Conservation (phyloP, 495 filamentous ascomycete genomes). For the Trichoderma orchidacearum region DNA sequence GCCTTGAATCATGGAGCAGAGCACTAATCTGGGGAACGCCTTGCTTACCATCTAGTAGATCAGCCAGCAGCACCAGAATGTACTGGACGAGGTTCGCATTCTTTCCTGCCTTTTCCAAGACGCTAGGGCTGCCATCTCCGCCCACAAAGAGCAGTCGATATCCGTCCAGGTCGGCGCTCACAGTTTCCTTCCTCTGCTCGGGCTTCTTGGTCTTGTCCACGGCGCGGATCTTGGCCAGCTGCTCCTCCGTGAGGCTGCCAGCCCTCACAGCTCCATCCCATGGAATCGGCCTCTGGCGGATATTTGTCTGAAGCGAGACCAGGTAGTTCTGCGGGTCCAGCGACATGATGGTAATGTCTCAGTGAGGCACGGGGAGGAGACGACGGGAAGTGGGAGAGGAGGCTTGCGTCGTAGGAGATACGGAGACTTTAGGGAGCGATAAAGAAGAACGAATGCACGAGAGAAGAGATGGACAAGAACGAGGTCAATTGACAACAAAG, state of each 20-base stretch:
- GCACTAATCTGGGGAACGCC: not conserved
- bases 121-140: conserved; percentile 48
- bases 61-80: conserved; percentile 76
- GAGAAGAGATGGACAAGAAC: not conserved
- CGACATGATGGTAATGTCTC: conserved; percentile 44
- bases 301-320: conserved; percentile 84
- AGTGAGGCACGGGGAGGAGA: not conserved
- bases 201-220: conserved; percentile 92
- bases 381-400: not conserved
- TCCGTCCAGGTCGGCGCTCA: conserved; percentile 63
- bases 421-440: not conserved
- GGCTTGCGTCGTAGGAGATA: too few species aligned
- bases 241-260: conserved; percentile 83
- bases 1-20: too few species aligned
- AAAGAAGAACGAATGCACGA: not conserved
- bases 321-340: conserved; percentile 87
- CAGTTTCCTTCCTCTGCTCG: conserved; percentile 59
- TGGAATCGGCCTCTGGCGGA: conserved; percentile 82
- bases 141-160: conserved; percentile 75
- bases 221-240: conserved; percentile 92
- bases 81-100: conserved; percentile 86
- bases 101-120: conserved; percentile 67
- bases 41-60: conserved; percentile 67
- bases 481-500: not conserved
- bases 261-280: conserved; percentile 96